phyloP scores from a whole-genome alignment of 768 basidiomycete genomes.

The Termitomyces sp. region DNA sequence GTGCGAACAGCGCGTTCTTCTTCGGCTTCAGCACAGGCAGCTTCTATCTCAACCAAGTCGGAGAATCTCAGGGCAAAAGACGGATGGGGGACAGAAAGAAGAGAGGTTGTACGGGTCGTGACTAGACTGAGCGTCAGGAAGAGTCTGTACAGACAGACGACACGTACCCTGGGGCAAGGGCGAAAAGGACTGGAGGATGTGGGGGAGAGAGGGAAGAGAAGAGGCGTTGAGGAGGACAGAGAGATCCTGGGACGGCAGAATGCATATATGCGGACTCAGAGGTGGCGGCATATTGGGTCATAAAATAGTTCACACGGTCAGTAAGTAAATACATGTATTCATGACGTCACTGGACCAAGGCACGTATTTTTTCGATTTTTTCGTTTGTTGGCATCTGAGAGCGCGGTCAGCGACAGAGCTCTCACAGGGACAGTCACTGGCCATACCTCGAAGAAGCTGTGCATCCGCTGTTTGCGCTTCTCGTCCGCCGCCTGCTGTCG shows the following conservation, averaged over 20 bases:
- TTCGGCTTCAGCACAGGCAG: conserved; percentile 72
- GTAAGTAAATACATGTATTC: background rate
- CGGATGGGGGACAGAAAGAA: conserved; percentile 63
- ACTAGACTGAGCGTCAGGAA: conserved; percentile 35
- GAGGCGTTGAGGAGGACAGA: conserved; percentile 48
- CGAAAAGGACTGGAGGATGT: conserved; percentile 80
- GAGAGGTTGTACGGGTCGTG: conserved; percentile 69
- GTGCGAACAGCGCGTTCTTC: conserved; percentile 71
- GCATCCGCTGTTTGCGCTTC: conserved; percentile 38
- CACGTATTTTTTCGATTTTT: conserved; percentile 44
- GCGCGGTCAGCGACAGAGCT: background rate
- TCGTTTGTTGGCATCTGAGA: conserved; percentile 49
- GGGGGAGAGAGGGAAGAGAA: conserved; percentile 61
- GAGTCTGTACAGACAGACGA: conserved; percentile 4
- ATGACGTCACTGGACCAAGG: conserved; percentile 18
- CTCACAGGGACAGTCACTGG: background rate
- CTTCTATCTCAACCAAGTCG: conserved; percentile 64
- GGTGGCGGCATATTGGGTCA: conserved; percentile 34
- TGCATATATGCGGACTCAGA: conserved; percentile 76
- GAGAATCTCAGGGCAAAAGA: conserved; percentile 79
- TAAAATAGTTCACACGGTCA: conserved; percentile 5
- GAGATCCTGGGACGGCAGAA: conserved; percentile 69
- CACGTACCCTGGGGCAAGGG: conserved; percentile 71
- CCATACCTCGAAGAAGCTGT: conserved; percentile 45
- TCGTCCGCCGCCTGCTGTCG: conserved; percentile 29